Percentiles rank a stretch among this genome's conserved stretches.
phyloP scores from a whole-genome alignment of 225 moss, liverwort and hornwort species.

The Bryoerythrophyllum caledonicum region DNA sequence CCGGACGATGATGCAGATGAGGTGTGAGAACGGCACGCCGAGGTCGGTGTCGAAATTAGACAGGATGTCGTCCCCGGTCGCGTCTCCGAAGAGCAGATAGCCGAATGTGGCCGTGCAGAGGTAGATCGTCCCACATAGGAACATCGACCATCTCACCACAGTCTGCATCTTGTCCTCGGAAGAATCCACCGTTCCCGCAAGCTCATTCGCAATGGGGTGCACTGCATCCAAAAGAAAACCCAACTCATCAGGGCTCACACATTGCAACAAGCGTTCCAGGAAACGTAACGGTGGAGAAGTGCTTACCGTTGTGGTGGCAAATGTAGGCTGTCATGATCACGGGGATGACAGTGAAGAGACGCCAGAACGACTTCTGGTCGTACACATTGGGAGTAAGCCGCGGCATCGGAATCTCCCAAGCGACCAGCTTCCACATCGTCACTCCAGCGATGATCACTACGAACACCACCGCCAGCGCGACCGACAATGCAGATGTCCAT shows the following conservation, averaged over 20 bases:
- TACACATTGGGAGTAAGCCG: slow-evolving; percentile 67
- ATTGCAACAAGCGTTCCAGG: not conserved
- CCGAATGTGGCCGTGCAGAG: slow-evolving; percentile 81
- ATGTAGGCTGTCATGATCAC: slow-evolving; percentile 90
- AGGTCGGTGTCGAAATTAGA: slow-evolving; percentile 86
- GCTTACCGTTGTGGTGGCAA: slow-evolving; percentile 85
- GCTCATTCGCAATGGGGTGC: slow-evolving; percentile 93
- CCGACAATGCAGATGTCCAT: slow-evolving; percentile 83
- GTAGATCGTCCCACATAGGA: slow-evolving; percentile 72
- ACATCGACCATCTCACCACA: slow-evolving; percentile 61
- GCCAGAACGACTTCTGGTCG: slow-evolving; percentile 76
- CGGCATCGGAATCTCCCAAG: slow-evolving; percentile 67
- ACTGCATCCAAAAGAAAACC: slow-evolving; percentile 37
- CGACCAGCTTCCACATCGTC: slow-evolving; percentile 62
- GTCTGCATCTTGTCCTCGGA: slow-evolving; percentile 56
- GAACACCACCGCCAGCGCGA: slow-evolving; percentile 81
- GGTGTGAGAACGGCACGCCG: slow-evolving; percentile 65
- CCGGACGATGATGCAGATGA: slow-evolving; percentile 62
- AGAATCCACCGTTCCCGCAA: slow-evolving; percentile 45
- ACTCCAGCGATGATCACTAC: slow-evolving; percentile 68
- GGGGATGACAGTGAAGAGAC: slow-evolving; percentile 84
- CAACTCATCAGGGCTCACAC: not conserved
- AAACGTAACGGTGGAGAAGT: not conserved
- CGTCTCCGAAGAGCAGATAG: slow-evolving; percentile 86
- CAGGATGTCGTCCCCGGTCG: slow-evolving; percentile 70